Evolutionary conservation across 2,329 filamentous ascomycete species (phyloP).

Genomic region (Pezicula rhizophila): DNA sequence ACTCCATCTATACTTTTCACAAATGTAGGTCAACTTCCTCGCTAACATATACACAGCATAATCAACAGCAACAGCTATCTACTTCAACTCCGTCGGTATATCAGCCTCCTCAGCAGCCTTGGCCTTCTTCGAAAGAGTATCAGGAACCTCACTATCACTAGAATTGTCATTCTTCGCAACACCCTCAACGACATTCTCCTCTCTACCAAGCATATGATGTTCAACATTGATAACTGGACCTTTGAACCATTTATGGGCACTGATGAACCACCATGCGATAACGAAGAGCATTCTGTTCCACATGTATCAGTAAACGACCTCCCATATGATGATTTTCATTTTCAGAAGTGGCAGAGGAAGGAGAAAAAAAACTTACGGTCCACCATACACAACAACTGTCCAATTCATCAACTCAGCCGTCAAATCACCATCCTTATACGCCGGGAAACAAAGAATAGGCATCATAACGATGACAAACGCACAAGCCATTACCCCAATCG

Average conservation of each 20-base stretch:
- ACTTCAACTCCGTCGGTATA: conserved; percentile 8
- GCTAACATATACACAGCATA: conserved; percentile 1
- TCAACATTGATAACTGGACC: conserved; percentile 60
- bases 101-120: conserved; percentile 10
- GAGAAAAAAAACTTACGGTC: conserved; percentile 29
- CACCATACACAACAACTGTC: conserved; percentile 58
- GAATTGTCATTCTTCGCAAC: conserved; percentile 11
- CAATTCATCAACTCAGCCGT: conserved; percentile 53
- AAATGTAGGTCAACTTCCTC: not conserved
- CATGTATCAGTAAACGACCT: conserved; percentile 6
- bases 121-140: conserved; percentile 10
- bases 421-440: conserved; percentile 45
- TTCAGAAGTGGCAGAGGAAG: not conserved
- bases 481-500: conserved; percentile 48
- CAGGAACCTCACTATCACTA: conserved; percentile 11
- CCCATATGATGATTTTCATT: not conserved
- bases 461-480: conserved; percentile 59
- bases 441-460: conserved; percentile 58
- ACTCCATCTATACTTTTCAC: not conserved
- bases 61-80: not conserved
- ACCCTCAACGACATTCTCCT: conserved; percentile 17
- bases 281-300: conserved; percentile 41
- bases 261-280: conserved; percentile 53
- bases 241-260: conserved; percentile 59
- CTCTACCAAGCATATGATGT: conserved; percentile 26